Evolutionary conservation across 116 monocot genomes (phyloP).

Genomic region (Papilionanthe hybrid): DNA sequence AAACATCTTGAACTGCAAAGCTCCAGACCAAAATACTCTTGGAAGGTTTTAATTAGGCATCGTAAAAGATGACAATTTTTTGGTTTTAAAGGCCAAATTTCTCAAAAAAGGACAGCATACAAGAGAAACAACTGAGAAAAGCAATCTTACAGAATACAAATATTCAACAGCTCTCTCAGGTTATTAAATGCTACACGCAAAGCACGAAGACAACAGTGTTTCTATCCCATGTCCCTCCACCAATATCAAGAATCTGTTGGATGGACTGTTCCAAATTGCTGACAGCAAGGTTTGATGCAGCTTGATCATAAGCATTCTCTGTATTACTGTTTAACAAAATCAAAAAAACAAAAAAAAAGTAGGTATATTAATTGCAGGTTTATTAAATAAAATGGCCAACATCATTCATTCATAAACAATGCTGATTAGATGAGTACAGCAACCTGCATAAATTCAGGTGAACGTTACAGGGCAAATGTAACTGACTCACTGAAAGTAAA

Average conservation of each 20-base stretch:
- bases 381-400: background rate
- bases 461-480: background rate
- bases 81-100: background rate
- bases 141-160: conserved; percentile 54
- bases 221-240: conserved; percentile 64
- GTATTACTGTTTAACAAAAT: conserved; percentile 19
- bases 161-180: conserved; percentile 69
- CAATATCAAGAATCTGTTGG: conserved; percentile 66
- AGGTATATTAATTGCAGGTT: background rate
- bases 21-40: background rate
- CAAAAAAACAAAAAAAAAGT: background rate
- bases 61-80: background rate
- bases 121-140: background rate
- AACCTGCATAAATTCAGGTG: background rate
- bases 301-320: conserved; percentile 49
- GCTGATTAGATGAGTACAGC: background rate
- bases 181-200: conserved; percentile 71
- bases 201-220: conserved; percentile 56
- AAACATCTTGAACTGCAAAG: background rate
- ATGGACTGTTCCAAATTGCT: conserved; percentile 52
- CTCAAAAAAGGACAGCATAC: background rate
- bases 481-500: background rate
- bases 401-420: background rate
- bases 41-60: background rate
- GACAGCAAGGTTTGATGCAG: conserved; percentile 64